Conservation (phyloP, 768 basidiomycete species). For the Pleurotus salmoneostramineus region DNA sequence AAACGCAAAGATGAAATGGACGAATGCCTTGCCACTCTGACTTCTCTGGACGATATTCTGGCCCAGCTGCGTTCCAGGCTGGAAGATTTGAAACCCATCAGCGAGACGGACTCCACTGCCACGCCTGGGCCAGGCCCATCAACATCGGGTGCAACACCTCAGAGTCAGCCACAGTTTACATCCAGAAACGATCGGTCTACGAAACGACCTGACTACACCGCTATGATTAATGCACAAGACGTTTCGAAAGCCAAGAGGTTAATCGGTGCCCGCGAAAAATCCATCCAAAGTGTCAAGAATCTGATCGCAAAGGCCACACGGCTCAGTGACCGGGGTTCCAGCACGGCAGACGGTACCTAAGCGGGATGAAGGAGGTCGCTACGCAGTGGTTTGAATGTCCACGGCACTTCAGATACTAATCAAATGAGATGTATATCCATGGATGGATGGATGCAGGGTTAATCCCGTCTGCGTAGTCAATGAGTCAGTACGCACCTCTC, state of each 20-base stretch:
- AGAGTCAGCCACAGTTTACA: background rate
- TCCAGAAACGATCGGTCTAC: slow-evolving; percentile 4
- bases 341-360: background rate
- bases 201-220: slow-evolving; percentile 45
- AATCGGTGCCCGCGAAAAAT: slow-evolving; percentile 64
- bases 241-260: slow-evolving; percentile 62
- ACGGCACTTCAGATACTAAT: background rate
- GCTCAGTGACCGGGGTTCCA: slow-evolving; percentile 3
- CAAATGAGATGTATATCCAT: too few species aligned
- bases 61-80: slow-evolving; percentile 50
- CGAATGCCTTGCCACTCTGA: slow-evolving; percentile 53
- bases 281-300: slow-evolving; percentile 57
- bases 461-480: background rate
- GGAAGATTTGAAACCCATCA: slow-evolving; percentile 12
- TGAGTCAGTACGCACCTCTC: too few species aligned
- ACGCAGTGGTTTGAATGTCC: background rate
- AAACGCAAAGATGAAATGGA: slow-evolving; percentile 65
- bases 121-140: background rate
- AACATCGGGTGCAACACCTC: background rate
- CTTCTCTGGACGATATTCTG: slow-evolving; percentile 59
- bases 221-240: slow-evolving; percentile 37
- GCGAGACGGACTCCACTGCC: background rate
- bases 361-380: background rate
- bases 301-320: slow-evolving; percentile 40
- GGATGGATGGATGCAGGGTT: background rate